Percentiles rank a stretch among this genome's conserved stretches.
Evolutionary conservation across 345 rosid genomes (phyloP).

Genomic region (Eucalyptus fibrosa): DNA sequence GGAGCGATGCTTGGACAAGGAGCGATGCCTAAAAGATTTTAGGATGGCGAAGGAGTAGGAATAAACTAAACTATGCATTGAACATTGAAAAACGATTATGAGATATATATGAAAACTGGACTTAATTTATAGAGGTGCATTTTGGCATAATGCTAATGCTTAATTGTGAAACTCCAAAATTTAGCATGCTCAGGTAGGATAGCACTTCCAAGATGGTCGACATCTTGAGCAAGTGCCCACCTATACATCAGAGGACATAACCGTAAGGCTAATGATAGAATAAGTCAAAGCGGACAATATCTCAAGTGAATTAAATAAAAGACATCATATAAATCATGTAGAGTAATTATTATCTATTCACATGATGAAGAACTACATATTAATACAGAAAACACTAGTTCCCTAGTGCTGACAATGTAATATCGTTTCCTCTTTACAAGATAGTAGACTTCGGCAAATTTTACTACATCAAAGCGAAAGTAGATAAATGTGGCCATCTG

Average conservation of each 20-base stretch:
- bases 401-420: background rate
- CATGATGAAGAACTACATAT: background rate
- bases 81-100: too few relatives aligned
- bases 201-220: too few relatives aligned
- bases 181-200: too few relatives aligned
- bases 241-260: too few relatives aligned
- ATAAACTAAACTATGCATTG: background rate
- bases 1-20: rapidly evolving
- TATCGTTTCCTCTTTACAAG: background rate
- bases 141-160: background rate
- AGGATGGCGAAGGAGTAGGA: background rate
- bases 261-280: rapidly evolving
- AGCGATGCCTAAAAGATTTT: background rate
- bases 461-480: background rate
- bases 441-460: background rate
- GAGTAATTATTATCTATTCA: background rate
- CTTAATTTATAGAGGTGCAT: background rate
- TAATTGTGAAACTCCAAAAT: too few relatives aligned
- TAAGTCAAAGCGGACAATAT: background rate
- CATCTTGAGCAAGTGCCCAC: too few relatives aligned
- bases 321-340: background rate
- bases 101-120: rapidly evolving
- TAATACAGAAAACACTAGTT: background rate
- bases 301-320: too few relatives aligned
- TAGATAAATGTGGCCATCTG: background rate